A percentile compares a stretch with the other conserved stretches of the same genome.
These are phyloP conservation scores for Coniosporium apollinis DNA, from an alignment of 495 filamentous ascomycete genomes.

Conservation along the genomic window DNA sequence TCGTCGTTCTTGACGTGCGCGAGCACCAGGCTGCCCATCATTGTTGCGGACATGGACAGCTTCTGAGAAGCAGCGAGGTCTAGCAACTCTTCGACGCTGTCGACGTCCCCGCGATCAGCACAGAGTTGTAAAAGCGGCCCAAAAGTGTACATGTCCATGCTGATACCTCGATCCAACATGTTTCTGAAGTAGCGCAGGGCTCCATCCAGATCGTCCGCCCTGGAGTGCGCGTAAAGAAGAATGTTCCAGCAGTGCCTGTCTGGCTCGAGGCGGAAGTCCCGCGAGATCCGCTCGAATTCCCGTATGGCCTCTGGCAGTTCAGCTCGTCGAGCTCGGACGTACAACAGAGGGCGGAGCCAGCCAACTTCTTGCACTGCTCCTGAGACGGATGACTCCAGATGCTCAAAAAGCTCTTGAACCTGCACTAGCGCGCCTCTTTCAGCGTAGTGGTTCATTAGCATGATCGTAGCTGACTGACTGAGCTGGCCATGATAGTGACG, in stretches of 20 bases:
- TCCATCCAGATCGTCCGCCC: conserved; percentile 45
- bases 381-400: conserved; percentile 24
- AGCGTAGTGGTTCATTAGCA: conserved; percentile 31
- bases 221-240: conserved; percentile 51
- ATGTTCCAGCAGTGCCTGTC: conserved; percentile 53
- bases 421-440: conserved; percentile 32
- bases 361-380: conserved; percentile 21
- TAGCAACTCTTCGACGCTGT: conserved; percentile 46
- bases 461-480: conserved; percentile 2
- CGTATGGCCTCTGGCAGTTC: conserved; percentile 38
- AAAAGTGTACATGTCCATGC: conserved; percentile 45
- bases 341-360: conserved; percentile 26
- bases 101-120: conserved; percentile 57
- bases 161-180: conserved; percentile 19
- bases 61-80: conserved; percentile 29
- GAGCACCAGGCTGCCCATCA: conserved; percentile 48
- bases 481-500: conserved; percentile 7
- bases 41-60: conserved; percentile 29
- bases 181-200: conserved; percentile 41
- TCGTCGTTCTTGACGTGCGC: conserved; percentile 39
- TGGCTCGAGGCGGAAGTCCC: conserved; percentile 36
- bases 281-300: conserved; percentile 41
- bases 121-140: conserved; percentile 55
- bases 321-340: conserved; percentile 46
- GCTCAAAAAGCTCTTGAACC: conserved; percentile 39